Evolutionary conservation across 2,329 filamentous ascomycete genomes (phyloP), one percentile per base, ranked within the genome.

Genomic region (Xylaria sp.): DNA sequence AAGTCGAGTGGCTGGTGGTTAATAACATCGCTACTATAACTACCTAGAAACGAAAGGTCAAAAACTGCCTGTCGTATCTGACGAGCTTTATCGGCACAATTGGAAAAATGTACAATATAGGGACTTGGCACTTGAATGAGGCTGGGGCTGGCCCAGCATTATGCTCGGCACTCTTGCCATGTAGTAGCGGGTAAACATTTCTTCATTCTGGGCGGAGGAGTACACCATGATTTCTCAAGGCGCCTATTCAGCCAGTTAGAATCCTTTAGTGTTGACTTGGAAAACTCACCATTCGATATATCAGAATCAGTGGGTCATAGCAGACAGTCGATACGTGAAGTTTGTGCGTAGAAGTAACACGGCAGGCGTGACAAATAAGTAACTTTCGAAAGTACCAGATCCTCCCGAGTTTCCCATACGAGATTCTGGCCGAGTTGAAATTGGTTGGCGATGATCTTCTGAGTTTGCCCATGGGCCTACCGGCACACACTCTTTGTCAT

Each of bases 1-100:
- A 59, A 60, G 46, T 71, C 68, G 59, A 71, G 66, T 67, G 69
- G 69, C 68, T 68, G 65, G 65, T 70, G 59, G 49, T 49, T 38
- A 36, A 60, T 68, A 65, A 33, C 57, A 63, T 59, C 53, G 26
- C 42, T 57, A 53, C 13, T 67, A 68, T 68, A 65, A 59, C 56
- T 58, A 56, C 65, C 31, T 36, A 60, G 17, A 62, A 57, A 48
- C 54, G 49, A 62, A 64, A 49, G 59, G 49, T 56, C 53, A 36
- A 46, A 28, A 59, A 44, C 31, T 64, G 23, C 54, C 54, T 42
- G 51, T 31, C 20, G 6, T 57, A 63, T 60, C 66, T 54, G 40
- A 57, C 57, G 33, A 70, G 54, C 46, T 60, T 53, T 59, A 57
- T 68, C 65, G 59, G 65, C 68, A 70, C 44, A 65, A 61, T 65